Base-by-base conservation (phyloP, 345 rosid genomes). In the Carallia brachiata region DNA sequence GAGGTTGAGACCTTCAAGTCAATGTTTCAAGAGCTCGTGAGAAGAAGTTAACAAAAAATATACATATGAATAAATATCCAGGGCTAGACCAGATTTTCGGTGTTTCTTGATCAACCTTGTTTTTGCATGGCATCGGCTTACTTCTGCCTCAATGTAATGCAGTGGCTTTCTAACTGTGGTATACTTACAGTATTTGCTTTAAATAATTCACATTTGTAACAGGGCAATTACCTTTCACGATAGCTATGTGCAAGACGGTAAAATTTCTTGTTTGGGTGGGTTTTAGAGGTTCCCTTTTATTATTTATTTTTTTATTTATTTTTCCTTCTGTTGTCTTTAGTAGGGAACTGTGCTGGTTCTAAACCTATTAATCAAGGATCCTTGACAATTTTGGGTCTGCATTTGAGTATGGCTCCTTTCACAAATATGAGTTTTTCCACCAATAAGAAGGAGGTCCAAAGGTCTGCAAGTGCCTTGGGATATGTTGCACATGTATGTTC, bases 371-470 rank as follows among this genome's bases (percentile, higher is more conserved):
- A 84, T 80, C 98, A 86, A 82, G 97, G 91, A 77, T 84, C 96
- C 28, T 79, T 92, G 83, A 86, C 87, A 47, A 95, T 95, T 70
- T 74, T 89, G 75, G 98, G 96, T 72, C 81, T 95, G 79, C 88
- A 90, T 84, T 83, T 95, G 85, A 85, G 86, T 52, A 83, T 90
- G 91, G 80, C 86, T 83, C 97, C 97, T 7, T 87, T 89, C 73
- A 86, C 97, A 67, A 92, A 88, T 89, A 89, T 88, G 80, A 95
- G 96, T 80, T 87, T 92, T 79, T 92, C 90, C 83, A 90, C 91
- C 10, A 89, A 90, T 67, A 95, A 90, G 81, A 95, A 91, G 84
- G 99, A 89, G 85, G 92, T 89, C 65, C 98, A 89, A 87, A 92
- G 81, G 83, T 89, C 96, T 36, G 89, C 96, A 81, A 85, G 92